Base-by-base conservation (phyloP, 2,329 filamentous ascomycete genomes). In the Fusarium equiseti region DNA sequence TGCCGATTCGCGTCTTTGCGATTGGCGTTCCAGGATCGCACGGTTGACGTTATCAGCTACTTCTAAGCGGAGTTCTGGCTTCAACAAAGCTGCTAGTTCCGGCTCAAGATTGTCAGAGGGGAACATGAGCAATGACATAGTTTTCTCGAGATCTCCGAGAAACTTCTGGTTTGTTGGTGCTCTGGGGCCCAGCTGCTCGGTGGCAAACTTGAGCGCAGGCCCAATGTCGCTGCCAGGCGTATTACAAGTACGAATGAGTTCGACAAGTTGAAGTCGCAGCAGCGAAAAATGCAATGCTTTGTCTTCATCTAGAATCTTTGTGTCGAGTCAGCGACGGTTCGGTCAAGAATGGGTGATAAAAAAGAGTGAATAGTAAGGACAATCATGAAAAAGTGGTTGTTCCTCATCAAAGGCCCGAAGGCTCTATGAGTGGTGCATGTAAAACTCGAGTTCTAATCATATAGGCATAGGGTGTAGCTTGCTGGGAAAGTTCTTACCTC, bases 351-450 rank as follows among this genome's bases (percentile, higher is more conserved):
- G 10, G 29, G 51, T 49, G n/a, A 61, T 8, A 32, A 48, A 29
- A 29, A 50, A 56, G 8, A 62, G 51, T 38, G 44, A 42, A 66
- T 44, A 35, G 35, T 42, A 72, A 63, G 16, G 29, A 46, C 22
- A 72, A 70, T 83, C 80, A 82, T 82, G 78, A 81, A 79, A 82
- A 83, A 83, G 87, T 89, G 87, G 87, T 88, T 89, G 86, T 91
- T 90, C 89, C 88, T 98, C 95, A 97, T 97, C 96, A 96, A 89
- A 83, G 89, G 90, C 90, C 89, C 86, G 86, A 88, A 90, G 89
- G 87, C 86, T 86, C 89, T 98, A 96, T 94, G 96, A 94, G 96
- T 99, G 96, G 96, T 99, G 96, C 96, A 99, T 99, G 95, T 87
- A 97, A 90, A 95, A 92, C 87, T 88, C 85, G 78, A 80, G 78